phyloP scores from a whole-genome alignment of 164 flowering plant species.

The Annona cherimola region DNA sequence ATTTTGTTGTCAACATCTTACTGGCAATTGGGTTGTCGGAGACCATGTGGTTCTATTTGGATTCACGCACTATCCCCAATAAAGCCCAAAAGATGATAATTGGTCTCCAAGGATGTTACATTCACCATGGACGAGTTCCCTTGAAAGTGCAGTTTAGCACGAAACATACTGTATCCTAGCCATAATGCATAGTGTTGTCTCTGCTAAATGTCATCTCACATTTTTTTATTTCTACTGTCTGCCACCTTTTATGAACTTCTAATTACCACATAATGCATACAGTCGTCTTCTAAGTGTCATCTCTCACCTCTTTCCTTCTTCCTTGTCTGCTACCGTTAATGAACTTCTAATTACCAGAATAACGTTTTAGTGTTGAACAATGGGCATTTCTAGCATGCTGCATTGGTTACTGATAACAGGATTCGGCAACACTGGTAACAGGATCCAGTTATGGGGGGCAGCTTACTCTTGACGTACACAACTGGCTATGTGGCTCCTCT shows the following conservation, averaged over 20 bases:
- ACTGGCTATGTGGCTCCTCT: conserved; percentile 96
- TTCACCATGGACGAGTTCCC: neutral
- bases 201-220: too few species aligned
- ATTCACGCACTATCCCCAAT: neutral
- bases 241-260: too few species aligned
- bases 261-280: too few species aligned
- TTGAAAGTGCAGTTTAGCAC: neutral
- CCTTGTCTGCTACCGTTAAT: neutral
- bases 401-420: neutral
- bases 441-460: conserved; percentile 93
- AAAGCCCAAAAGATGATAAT: neutral
- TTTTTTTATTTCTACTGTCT: too few species aligned
- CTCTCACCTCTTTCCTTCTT: neutral
- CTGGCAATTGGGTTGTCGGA: neutral
- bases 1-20: too few species aligned
- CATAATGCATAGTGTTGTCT: neutral
- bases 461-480: conserved; percentile 90
- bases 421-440: conserved; percentile 21
- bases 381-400: neutral
- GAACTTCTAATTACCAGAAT: neutral
- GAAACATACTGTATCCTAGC: neutral
- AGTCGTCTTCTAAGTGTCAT: too few species aligned
- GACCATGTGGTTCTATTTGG: neutral
- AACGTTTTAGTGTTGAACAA: neutral
- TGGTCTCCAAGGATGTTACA: neutral